These are phyloP conservation scores for Plasmodium cynomolgi DNA, from an alignment of 169 alveolate species.

Conservation along the genomic window DNA sequence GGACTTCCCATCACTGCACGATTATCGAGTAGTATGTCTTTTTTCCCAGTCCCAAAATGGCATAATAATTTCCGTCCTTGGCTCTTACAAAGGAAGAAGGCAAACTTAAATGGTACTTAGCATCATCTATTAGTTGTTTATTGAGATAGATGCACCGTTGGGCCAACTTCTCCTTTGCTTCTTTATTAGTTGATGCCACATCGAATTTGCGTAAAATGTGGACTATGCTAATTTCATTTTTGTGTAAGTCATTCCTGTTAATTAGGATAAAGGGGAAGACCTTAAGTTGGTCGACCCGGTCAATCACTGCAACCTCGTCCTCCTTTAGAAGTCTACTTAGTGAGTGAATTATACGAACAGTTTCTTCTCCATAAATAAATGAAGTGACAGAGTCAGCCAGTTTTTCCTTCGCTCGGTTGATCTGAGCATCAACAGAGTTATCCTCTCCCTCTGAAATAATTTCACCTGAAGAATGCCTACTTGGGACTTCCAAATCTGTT, in stretches of 20 bases:
- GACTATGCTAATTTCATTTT: conserved; percentile 16
- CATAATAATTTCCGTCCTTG: not conserved
- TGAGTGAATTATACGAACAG: conserved; percentile 27
- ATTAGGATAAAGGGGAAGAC: conserved; percentile 44
- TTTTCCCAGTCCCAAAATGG: conserved; percentile 27
- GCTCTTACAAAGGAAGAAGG: not conserved
- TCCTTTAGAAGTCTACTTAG: conserved; percentile 24
- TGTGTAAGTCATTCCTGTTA: not conserved
- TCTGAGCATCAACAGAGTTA: not conserved
- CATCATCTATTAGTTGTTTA: not conserved
- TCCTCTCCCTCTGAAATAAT: not conserved
- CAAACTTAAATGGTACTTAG: conserved; percentile 1
- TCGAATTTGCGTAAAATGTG: conserved; percentile 17
- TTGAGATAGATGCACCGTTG: conserved; percentile 31
- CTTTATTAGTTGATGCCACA: conserved; percentile 38
- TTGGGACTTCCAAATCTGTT: conserved; percentile 9
- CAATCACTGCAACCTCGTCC: not conserved
- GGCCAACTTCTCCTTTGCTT: conserved; percentile 47
- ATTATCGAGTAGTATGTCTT: conserved; percentile 38
- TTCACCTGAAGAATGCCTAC: not conserved
- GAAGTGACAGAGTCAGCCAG: conserved; percentile 59
- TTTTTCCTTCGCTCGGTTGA: conserved; percentile 55
- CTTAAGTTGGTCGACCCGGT: conserved; percentile 17
- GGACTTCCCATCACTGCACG: not conserved
- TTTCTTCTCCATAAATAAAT: conserved; percentile 36